Evolutionary conservation across 495 filamentous ascomycete genomes (phyloP), one percentile per base, ranked within the genome.

Genomic region (Patellaria atrata): DNA sequence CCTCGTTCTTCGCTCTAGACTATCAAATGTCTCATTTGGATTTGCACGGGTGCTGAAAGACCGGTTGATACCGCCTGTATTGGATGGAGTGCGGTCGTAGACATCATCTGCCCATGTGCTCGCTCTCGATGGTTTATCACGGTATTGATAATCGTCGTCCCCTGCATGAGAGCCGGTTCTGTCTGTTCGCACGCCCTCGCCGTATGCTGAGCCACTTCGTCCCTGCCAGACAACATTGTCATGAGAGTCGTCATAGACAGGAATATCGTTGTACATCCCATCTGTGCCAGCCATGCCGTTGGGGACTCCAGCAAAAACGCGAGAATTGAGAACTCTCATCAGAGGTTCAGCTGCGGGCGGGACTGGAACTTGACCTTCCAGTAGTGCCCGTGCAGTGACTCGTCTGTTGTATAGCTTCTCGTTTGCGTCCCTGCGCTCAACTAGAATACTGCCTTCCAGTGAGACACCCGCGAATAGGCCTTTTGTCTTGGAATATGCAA

Each of bases 401-500:
- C 73, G 70, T 45, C 72, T 72, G 35, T 80, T 81, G 60, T 97
- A 97, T 31, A 97, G 68, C 57, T 92, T 94, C 58, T 87, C 79
- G 49, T 97, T 97, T 37, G 91, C 89, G 60, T 97, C 89, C 53
- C 82, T 79, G 37, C 89, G 75, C 60, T 96, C 91, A 33, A 94
- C 74, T 23, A 97, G 71, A 34, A 76, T 82, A 30, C 77, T 82
- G 11, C 89, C 89, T 57, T 97, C 89, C 42, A 97, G 61, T 44
- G 79, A 87, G 29, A 97, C 87, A 50, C 89, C 89, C 2, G 89
- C 89, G 45, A 97, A 97, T 9, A 96, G 63, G 16, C 89, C 89
- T 63, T 94, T 94, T 18, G 89, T 97, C 60, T 94, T 96, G 40
- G 75, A 82, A 61, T 96, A 97, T 44, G 81, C 79, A 64, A 97